These are phyloP conservation scores for Nemania sp. DNA, from an alignment of 2,329 filamentous ascomycete species.

Conservation along the genomic window DNA sequence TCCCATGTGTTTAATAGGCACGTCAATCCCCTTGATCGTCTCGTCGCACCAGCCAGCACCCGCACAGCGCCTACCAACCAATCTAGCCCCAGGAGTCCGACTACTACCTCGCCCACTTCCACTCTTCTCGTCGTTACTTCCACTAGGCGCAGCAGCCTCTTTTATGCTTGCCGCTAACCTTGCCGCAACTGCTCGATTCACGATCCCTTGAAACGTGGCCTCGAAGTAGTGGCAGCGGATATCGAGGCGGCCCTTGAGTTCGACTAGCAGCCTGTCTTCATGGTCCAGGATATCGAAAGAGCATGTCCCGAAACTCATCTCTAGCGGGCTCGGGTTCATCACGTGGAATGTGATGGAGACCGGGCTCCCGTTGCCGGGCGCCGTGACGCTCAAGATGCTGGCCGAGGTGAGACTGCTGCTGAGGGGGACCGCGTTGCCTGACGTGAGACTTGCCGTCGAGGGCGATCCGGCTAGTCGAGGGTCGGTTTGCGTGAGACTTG, in stretches of 20 bases:
- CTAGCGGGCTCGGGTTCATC: constrained; percentile 45
- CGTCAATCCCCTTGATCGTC: constrained; percentile 43
- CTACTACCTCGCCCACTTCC: background rate
- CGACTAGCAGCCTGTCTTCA: constrained; percentile 37
- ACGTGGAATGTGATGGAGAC: constrained; percentile 38
- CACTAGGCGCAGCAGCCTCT: background rate
- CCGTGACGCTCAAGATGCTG: background rate
- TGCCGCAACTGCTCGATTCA: constrained; percentile 22
- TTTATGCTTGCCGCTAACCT: constrained; percentile 23
- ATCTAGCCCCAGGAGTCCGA: constrained; percentile 3
- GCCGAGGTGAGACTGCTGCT: background rate
- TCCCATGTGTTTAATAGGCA: constrained; percentile 38
- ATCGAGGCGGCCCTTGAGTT: constrained; percentile 46
- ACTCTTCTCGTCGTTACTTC: background rate
- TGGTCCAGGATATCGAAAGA: constrained; percentile 44
- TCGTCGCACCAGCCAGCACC: constrained; percentile 47
- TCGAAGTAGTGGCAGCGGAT: constrained; percentile 42
- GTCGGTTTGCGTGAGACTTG: background rate
- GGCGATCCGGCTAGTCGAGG: background rate
- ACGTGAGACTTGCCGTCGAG: background rate
- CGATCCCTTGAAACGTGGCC: constrained; percentile 37
- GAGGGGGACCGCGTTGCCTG: background rate
- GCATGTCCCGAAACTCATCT: constrained; percentile 47
- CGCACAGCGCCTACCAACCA: constrained; percentile 44
- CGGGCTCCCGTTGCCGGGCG: background rate